phyloP scores from a whole-genome alignment of 331 rosid genomes.

The Arachis monticola region DNA sequence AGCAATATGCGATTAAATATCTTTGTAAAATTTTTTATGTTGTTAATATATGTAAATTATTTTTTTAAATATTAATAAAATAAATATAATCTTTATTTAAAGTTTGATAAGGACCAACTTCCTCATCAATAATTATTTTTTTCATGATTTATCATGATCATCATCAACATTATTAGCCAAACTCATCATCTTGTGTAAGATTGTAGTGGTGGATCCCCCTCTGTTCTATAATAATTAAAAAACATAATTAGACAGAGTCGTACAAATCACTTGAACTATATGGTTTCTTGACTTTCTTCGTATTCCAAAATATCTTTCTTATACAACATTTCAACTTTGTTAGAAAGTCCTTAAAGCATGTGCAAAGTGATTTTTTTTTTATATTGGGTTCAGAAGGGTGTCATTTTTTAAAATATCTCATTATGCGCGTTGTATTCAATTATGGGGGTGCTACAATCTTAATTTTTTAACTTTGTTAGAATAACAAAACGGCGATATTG shows the following conservation, averaged over 20 bases:
- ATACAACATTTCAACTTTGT: conserved; percentile 47
- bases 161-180: background rate
- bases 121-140: conserved; percentile 21
- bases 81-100: background rate
- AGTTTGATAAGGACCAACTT: conserved; percentile 1
- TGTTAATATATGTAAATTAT: too few relatives aligned
- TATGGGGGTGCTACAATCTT: too few relatives aligned
- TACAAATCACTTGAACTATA: background rate
- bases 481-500: too few relatives aligned
- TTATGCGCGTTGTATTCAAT: too few relatives aligned
- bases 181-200: background rate
- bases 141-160: conserved; percentile 5
- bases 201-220: conserved; percentile 13
- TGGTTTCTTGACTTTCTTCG: conserved; percentile 39
- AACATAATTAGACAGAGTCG: background rate
- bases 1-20: too few relatives aligned
- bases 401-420: too few relatives aligned
- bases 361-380: too few relatives aligned
- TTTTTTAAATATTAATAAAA: background rate
- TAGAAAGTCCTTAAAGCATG: conserved; percentile 47
- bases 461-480: too few relatives aligned
- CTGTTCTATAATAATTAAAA: conserved; percentile 1
- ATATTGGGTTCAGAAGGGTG: too few relatives aligned
- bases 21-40: too few relatives aligned
- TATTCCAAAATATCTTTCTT: conserved; percentile 42